Base-by-base conservation (phyloP, 1,139 yeast species). In the Hemisphaericaspora xylofermentans region DNA sequence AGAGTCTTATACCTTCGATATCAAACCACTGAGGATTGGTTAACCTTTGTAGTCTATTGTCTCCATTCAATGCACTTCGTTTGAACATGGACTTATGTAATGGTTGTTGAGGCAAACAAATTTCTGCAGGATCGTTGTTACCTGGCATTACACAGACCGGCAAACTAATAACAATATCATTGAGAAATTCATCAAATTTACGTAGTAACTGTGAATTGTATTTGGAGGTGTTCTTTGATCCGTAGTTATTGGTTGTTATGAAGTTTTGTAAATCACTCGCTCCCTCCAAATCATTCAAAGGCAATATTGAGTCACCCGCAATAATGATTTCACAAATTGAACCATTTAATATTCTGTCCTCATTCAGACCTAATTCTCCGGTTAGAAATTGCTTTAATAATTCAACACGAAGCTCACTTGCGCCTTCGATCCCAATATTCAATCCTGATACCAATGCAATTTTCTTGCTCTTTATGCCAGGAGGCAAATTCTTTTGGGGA, bases 91-190 rank as follows among this genome's bases (percentile, higher is more conserved):
- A 84, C 43, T 71, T 72, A 57, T 93, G 96, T 13, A 93, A 61
- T 3, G 95, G 87, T 58, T 87, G 96, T 61, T 93, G 98, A 0
- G 99, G 99, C 46, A 88, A 63, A 42, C 94, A 79, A 14, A 77
- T 68, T 49, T 86, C 95, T 7, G 89, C 82, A 0, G 97, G 96
- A 59, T 93, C 99, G 6, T 71, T 64, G 4, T 67, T 74, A 4
- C 98, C 98, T 0, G 98, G 96, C 82, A 93, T 75, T 3, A 94
- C 58, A 28, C 84, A 76, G 5, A 91, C 80, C 0, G 94, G 84
- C 15, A 88, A 62, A 4, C 84, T 70, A 8, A 72, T 61, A 3
- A 82, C 63, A 3, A 88, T 47, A n/a, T 84, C 84, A 3, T 70
- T 61, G 6, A 91, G 51, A 50, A 84, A 80, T 12, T 58, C 54